phyloP scores from a whole-genome alignment of 768 basidiomycete genomes.

The Leucocoprinus leucothites region DNA sequence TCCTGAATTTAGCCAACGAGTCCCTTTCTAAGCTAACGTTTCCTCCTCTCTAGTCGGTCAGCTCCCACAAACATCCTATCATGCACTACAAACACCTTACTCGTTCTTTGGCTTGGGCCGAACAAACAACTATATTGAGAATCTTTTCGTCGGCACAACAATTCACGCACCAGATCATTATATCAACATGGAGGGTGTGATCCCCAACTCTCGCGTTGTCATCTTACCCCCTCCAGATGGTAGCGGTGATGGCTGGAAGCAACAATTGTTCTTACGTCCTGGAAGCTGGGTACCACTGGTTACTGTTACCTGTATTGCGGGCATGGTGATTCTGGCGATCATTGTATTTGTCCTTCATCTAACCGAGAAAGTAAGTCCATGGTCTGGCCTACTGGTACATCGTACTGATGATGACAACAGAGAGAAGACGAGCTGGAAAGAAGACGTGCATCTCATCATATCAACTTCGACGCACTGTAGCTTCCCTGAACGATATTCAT shows the following conservation, averaged over 20 bases:
- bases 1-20: not conserved
- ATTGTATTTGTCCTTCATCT: constrained; percentile 87
- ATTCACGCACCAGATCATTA: constrained; percentile 67
- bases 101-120: constrained; percentile 95
- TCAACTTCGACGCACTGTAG: constrained; percentile 95
- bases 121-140: constrained; percentile 99
- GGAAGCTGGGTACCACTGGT: constrained; percentile 99
- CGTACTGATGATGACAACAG: constrained; percentile 35
- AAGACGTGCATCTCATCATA: constrained; percentile 85
- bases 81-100: constrained; percentile 87
- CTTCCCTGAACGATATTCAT: not conserved
- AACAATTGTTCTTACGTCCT: constrained; percentile 86
- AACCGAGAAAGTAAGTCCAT: constrained; percentile 78
- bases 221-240: constrained; percentile 57
- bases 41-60: constrained; percentile 71
- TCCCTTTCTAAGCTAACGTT: constrained; percentile 9
- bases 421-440: constrained; percentile 93
- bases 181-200: constrained; percentile 94
- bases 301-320: constrained; percentile 77
- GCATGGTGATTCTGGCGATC: constrained; percentile 68
- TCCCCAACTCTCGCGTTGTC: constrained; percentile 97
- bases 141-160: constrained; percentile 93
- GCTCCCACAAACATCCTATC: constrained; percentile 90
- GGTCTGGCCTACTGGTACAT: not conserved
- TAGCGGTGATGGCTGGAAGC: constrained; percentile 71